Base-by-base conservation (phyloP, 345 rosid species). In the Lepidium africanum region DNA sequence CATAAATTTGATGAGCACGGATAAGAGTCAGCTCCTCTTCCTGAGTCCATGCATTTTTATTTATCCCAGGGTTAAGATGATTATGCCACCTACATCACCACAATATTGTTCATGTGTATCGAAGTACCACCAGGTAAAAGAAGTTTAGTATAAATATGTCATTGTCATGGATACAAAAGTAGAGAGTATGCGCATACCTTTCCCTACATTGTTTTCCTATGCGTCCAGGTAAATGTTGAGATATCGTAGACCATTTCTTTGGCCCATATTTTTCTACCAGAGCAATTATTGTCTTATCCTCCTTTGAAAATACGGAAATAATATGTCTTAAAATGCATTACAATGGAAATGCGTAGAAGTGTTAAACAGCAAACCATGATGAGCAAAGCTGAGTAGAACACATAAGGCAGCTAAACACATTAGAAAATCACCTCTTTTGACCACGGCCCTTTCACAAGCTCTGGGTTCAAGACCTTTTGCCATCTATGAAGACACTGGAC, bases 401-500 rank as follows among this genome's bases (percentile, higher is more conserved):
- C 54, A 48, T 7, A 27, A 40, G 52, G 52, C 27, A 67, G 47
- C 35, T 67, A n/a, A 67, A 57, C 37, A 55, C 41, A 76, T 6
- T 5, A 57, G 35, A 41, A 76, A 66, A 55, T 84, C 75, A 94
- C 99, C 96, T 94, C 97, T 76, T 87, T 95, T 27, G 99, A 95
- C 99, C 99, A 95, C 17, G 99, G 99, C 39, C 99, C 99, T 88
- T 95, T 95, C 39, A 91, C 90, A 50, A 95, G 93, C 69, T 95
- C 97, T 17, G 99, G 99, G 75, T 95, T 87, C 80, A 95, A 81
- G 79, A 95, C 99, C 77, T 95, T 95, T 85, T 95, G 99, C 99
- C 99, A 95, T 78, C 99, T 85, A 82, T 95, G 99, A 45, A 95
- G 86, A 82, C 99, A 95, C 74, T 95, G 99, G 54, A 95, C 99